phyloP scores from a whole-genome alignment of 139 green algal species.

The Chlorella sp. region DNA sequence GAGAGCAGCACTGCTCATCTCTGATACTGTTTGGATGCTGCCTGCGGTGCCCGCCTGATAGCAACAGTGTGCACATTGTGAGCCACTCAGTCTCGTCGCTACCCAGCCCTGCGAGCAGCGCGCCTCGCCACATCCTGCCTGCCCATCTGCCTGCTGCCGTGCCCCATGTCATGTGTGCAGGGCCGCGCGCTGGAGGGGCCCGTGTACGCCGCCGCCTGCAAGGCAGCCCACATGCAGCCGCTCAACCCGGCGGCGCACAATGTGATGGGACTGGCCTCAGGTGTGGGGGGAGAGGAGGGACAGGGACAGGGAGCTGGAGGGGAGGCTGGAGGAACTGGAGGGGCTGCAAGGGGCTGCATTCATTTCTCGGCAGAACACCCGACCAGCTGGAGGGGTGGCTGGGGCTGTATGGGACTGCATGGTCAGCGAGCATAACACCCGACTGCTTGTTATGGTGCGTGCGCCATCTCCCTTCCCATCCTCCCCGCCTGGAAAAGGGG shows the following conservation, averaged over 20 bases:
- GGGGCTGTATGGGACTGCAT: no score
- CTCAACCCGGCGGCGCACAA: slow-evolving; percentile 66
- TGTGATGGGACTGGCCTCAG: slow-evolving; percentile 49
- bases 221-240: slow-evolving; percentile 59
- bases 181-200: slow-evolving; percentile 25
- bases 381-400: no score
- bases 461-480: no score
- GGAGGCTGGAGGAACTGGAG: background rate
- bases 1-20: background rate
- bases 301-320: background rate
- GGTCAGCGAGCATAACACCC: no score
- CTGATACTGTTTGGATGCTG: background rate
- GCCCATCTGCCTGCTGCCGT: background rate
- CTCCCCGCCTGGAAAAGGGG: no score
- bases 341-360: no score
- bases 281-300: background rate
- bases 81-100: no score
- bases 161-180: background rate
- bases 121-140: background rate
- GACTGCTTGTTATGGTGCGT: no score
- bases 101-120: no score
- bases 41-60: background rate
- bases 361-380: no score
- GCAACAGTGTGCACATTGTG: background rate
- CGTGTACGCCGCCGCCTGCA: slow-evolving; percentile 54